A percentile compares a stretch with the other conserved stretches of the same genome.
Conservation (phyloP, 345 rosid species). For the Mallotus nudiflorus region DNA sequence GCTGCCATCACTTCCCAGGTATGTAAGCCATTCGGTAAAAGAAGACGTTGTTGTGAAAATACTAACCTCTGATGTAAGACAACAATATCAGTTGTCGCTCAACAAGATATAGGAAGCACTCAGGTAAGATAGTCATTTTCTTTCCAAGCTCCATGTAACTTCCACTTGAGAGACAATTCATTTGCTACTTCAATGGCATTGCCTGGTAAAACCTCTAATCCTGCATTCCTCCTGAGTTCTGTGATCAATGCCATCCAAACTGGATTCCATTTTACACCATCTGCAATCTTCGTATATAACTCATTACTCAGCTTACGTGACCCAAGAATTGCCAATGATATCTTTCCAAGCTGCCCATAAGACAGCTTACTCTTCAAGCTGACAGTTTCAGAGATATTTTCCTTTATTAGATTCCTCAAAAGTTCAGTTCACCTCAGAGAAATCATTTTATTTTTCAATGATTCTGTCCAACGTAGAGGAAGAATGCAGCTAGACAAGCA, state of each 20-base stretch:
- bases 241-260: conserved; percentile 39
- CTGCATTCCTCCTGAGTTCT: conserved; percentile 8
- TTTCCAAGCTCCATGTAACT: conserved; percentile 31
- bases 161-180: conserved; percentile 6
- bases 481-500: conserved; percentile 26
- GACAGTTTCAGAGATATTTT: conserved; percentile 12
- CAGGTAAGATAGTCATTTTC: conserved; percentile 36
- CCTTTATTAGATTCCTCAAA: conserved; percentile 22
- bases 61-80: conserved; percentile 16
- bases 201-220: too few relatives aligned
- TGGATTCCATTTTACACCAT: conserved; percentile 10
- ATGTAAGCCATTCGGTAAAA: conserved; percentile 44
- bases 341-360: conserved; percentile 40
- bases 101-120: conserved; percentile 45
- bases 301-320: conserved; percentile 19
- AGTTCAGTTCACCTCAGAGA: conserved; percentile 34
- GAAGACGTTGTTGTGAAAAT: conserved; percentile 34
- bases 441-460: conserved; percentile 30
- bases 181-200: neutral
- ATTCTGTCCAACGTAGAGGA: conserved; percentile 40
- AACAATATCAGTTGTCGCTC: conserved; percentile 39
- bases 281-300: conserved; percentile 8
- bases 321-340: conserved; percentile 44
- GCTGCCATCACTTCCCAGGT: conserved; percentile 18
- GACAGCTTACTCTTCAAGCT: conserved; percentile 19